A percentile compares a stretch with the other conserved stretches of the same genome.
These are phyloP conservation scores for Candida patagonica DNA, from an alignment of 805 yeast genomes.

Conservation along the genomic window DNA sequence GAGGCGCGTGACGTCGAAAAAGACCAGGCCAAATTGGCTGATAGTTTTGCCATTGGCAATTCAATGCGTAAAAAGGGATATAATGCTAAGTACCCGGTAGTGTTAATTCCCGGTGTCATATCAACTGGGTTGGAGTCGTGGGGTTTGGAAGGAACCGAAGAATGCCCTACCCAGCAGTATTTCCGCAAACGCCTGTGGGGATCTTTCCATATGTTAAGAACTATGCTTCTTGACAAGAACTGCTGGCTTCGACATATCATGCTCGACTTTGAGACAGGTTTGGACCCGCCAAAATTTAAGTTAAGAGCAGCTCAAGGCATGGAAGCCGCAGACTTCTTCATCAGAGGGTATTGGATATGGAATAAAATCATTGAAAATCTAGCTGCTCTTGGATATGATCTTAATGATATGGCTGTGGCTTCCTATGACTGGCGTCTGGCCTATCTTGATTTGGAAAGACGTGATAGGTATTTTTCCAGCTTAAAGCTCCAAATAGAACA, in stretches of 20 bases:
- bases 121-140: conserved; percentile 93
- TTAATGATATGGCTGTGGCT: conserved; percentile 83
- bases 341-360: conserved; percentile 99
- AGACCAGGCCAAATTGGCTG: conserved; percentile 42
- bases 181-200: conserved; percentile 96
- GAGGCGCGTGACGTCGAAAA: conserved; percentile 48
- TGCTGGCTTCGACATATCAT: conserved; percentile 92
- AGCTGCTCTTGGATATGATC: conserved; percentile 90
- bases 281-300: conserved; percentile 78
- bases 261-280: conserved; percentile 84
- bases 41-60: conserved; percentile 82
- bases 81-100: conserved; percentile 61
- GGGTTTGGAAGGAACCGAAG: conserved; percentile 67
- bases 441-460: conserved; percentile 73
- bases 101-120: conserved; percentile 92
- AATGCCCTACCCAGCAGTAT: conserved; percentile 75
- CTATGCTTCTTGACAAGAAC: conserved; percentile 82
- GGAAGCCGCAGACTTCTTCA: conserved; percentile 92
- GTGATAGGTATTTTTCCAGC: conserved; percentile 79
- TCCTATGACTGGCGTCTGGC: conserved; percentile 95
- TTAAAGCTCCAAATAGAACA: conserved; percentile 68
- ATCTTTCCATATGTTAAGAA: conserved; percentile 84
- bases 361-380: conserved; percentile 88
- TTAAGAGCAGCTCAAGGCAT: conserved; percentile 91
- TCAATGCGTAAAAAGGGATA: conserved; percentile 44